These are phyloP conservation scores for Candolleomyces eurysporus DNA, from an alignment of 768 basidiomycete genomes.

Conservation along the genomic window DNA sequence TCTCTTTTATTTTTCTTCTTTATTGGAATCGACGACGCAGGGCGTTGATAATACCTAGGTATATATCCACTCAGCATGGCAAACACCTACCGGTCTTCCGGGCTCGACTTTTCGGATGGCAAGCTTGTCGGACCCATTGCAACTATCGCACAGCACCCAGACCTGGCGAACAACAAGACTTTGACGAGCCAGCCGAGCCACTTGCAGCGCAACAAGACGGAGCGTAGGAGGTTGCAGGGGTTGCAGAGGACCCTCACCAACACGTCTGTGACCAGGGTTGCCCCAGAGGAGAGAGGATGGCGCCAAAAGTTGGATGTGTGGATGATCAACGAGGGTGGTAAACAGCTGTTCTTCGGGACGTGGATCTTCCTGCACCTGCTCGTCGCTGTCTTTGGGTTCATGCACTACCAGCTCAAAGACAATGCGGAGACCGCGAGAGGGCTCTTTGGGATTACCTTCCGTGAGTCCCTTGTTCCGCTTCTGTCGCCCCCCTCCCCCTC, in stretches of 20 bases:
- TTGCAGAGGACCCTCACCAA: slow-evolving; percentile 63
- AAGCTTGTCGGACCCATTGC: slow-evolving; percentile 24
- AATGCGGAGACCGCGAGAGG: slow-evolving; percentile 64
- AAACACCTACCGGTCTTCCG: slow-evolving; percentile 47
- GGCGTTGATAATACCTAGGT: not conserved
- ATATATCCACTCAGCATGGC: slow-evolving; percentile 20
- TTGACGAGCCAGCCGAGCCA: slow-evolving; percentile 38
- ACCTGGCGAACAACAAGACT: slow-evolving; percentile 28
- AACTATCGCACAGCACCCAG: slow-evolving; percentile 53
- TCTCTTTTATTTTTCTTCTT: not conserved
- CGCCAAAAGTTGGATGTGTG: slow-evolving; percentile 61
- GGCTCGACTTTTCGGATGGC: slow-evolving; percentile 68
- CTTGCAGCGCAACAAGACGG: slow-evolving; percentile 83
- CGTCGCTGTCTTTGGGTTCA: slow-evolving; percentile 71
- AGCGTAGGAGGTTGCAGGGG: slow-evolving; percentile 80
- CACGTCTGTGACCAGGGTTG: slow-evolving; percentile 22
- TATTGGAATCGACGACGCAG: not conserved
- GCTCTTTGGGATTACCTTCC: slow-evolving; percentile 73
- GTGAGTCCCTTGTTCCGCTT: slow-evolving; percentile 47
- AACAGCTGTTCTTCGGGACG: slow-evolving; percentile 70
- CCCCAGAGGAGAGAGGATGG: slow-evolving; percentile 37
- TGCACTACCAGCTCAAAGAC: slow-evolving; percentile 81
- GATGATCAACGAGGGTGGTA: slow-evolving; percentile 93
- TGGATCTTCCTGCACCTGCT: slow-evolving; percentile 83
- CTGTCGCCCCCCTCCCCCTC: slow-evolving; percentile 16